Conservation (phyloP, 1,284 basidiomycete species). For the Ganoderma lingzhi region DNA sequence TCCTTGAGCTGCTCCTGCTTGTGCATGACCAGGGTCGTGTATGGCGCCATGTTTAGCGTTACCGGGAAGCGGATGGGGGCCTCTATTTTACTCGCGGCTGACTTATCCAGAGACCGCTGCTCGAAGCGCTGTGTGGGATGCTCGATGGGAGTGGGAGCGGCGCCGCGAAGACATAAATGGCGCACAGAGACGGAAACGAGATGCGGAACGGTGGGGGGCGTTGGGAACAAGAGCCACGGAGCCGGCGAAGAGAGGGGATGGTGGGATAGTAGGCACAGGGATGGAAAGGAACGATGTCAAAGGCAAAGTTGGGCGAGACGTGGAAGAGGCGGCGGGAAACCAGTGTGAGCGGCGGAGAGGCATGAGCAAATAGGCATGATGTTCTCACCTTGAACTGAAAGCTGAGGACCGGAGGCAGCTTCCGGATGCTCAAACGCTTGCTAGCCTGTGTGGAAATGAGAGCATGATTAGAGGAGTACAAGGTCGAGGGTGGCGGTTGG, state of each 20-base stretch:
- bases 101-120: conserved; percentile 80
- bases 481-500: neutral
- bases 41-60: conserved; percentile 89
- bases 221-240: conserved; percentile 1
- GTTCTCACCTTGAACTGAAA: conserved; percentile 91
- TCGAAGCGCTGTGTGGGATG: conserved; percentile 80
- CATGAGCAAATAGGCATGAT: conserved; percentile 11
- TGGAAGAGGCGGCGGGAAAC: neutral
- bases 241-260: conserved; percentile 6
- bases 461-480: conserved; percentile 24
- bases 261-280: neutral
- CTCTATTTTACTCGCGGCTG: conserved; percentile 85
- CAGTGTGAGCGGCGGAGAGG: conserved; percentile 18
- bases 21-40: conserved; percentile 71
- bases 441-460: conserved; percentile 62
- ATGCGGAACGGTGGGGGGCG: neutral
- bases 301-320: too few relatives aligned
- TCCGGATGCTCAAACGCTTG: conserved; percentile 86
- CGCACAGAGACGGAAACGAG: conserved; percentile 12
- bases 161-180: neutral
- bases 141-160: conserved; percentile 20
- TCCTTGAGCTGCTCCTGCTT: conserved; percentile 51
- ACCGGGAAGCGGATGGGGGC: conserved; percentile 85
- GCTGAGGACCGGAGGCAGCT: conserved; percentile 90
- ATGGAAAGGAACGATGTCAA: conserved; percentile 12